These are phyloP conservation scores for Boletellus deceptivus DNA, from an alignment of 1,284 basidiomycete genomes.

Conservation along the genomic window DNA sequence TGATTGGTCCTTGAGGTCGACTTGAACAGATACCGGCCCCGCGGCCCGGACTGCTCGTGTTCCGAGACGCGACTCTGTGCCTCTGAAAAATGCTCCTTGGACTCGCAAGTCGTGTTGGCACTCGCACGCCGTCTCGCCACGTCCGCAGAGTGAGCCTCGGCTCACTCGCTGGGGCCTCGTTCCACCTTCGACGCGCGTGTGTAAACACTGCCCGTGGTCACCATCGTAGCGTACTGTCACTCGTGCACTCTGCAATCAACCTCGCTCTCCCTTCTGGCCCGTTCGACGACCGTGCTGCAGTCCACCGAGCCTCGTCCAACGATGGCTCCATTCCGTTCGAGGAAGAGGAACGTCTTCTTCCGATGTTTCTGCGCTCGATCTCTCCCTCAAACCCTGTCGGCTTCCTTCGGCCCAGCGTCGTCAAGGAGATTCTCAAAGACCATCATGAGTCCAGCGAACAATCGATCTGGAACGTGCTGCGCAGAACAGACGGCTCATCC, in stretches of 20 bases:
- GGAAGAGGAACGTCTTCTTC: slow-evolving; percentile 23
- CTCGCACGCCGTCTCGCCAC: neutral
- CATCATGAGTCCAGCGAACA: slow-evolving; percentile 4
- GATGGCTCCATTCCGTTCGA: neutral
- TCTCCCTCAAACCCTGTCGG: slow-evolving; percentile 17
- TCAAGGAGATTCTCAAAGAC: slow-evolving; percentile 14
- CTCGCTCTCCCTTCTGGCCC: slow-evolving; percentile 24
- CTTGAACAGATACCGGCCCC: neutral
- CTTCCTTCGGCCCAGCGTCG: slow-evolving; percentile 20
- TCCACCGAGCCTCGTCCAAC: slow-evolving; percentile 24
- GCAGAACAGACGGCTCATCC: slow-evolving; percentile 9
- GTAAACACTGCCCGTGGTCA: neutral
- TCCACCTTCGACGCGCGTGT: neutral
- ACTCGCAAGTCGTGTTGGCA: neutral
- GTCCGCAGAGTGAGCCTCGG: neutral
- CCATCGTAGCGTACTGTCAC: slow-evolving; percentile 13
- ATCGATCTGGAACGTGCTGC: slow-evolving; percentile 21
- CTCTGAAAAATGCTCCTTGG: slow-evolving; percentile 1
- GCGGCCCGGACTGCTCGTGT: neutral
- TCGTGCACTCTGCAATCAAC: slow-evolving; percentile 27
- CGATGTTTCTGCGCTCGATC: slow-evolving; percentile 19
- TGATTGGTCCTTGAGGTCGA: neutral
- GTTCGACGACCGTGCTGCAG: slow-evolving; percentile 15
- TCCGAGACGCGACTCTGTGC: neutral
- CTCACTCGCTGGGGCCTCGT: neutral